Percentiles rank a stretch among this genome's conserved stretches.
Evolutionary conservation across 495 filamentous ascomycete genomes (phyloP).

Genomic region (Staphylotrichum tortipilum): DNA sequence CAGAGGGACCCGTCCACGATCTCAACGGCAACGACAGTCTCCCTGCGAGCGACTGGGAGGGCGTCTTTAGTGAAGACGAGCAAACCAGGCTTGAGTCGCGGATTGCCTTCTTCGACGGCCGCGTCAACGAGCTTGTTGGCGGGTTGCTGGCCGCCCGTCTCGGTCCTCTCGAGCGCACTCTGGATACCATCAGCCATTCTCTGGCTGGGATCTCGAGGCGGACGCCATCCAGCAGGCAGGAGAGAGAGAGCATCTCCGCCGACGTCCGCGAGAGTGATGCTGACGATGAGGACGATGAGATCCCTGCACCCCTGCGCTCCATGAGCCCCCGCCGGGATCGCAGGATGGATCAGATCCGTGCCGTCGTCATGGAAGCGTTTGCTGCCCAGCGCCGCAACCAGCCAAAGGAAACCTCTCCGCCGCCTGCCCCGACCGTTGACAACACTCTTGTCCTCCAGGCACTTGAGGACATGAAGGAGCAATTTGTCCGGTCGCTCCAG

Average conservation of each 20-base stretch:
- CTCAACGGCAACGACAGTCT: constrained; percentile 56
- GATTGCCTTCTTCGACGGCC: constrained; percentile 73
- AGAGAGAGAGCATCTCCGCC: constrained; percentile 50
- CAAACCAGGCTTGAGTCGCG: constrained; percentile 70
- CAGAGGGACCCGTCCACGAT: constrained; percentile 53
- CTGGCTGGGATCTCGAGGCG: constrained; percentile 41
- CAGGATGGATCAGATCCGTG: constrained; percentile 74
- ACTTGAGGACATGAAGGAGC: constrained; percentile 41
- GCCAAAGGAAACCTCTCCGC: constrained; percentile 18
- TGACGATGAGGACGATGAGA: constrained; percentile 83
- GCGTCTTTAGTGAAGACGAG: constrained; percentile 71
- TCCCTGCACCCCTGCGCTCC: constrained; percentile 52
- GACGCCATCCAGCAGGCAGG: constrained; percentile 37
- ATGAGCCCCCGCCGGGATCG: constrained; percentile 61
- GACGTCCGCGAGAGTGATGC: constrained; percentile 76
- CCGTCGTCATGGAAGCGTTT: constrained; percentile 71
- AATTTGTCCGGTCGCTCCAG: constrained; percentile 36
- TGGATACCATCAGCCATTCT: constrained; percentile 64
- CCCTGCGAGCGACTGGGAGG: constrained; percentile 84
- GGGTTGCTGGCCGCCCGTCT: constrained; percentile 67
- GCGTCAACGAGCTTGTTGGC: constrained; percentile 76
- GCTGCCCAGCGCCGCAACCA: constrained; percentile 45
- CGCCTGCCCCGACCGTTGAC: constrained; percentile 12
- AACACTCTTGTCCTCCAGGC: constrained; percentile 28
- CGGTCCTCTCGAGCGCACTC: constrained; percentile 65